phyloP scores from a whole-genome alignment of 805 yeast species.

The Hanseniaspora guilliermondii region DNA sequence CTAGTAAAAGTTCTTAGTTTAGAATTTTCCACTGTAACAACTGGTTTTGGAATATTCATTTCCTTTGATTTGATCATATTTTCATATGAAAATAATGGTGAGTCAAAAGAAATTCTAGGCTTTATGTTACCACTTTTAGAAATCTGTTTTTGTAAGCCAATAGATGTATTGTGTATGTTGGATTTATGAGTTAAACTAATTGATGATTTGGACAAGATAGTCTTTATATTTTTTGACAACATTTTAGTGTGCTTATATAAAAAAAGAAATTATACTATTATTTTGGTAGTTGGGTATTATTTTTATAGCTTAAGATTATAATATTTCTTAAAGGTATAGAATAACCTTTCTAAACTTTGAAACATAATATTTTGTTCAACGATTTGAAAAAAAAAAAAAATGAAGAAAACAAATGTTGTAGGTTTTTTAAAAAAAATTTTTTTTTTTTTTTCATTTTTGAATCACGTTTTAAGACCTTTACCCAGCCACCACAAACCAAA shows the following conservation, averaged over 20 bases:
- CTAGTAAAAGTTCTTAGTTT: not conserved
- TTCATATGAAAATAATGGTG: slow-evolving; percentile 4
- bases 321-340: no score
- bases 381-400: no score
- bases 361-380: not conserved
- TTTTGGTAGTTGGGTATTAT: not conserved
- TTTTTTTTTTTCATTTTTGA: no score
- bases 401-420: no score
- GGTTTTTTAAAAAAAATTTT: not conserved
- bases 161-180: not conserved
- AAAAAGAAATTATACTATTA: no score
- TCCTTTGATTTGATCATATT: slow-evolving; percentile 1
- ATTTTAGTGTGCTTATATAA: not conserved
- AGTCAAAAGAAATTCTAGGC: not conserved
- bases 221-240: not conserved
- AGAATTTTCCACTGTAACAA: not conserved
- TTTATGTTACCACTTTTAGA: not conserved
- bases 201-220: not conserved
- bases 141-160: not conserved
- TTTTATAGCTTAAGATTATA: no score
- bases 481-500: not conserved
- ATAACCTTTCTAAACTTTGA: no score
- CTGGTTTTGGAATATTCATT: not conserved
- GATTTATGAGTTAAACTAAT: not conserved
- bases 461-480: not conserved